Conservation (phyloP, 2,329 filamentous ascomycete species). For the Cladosporium sp. region DNA sequence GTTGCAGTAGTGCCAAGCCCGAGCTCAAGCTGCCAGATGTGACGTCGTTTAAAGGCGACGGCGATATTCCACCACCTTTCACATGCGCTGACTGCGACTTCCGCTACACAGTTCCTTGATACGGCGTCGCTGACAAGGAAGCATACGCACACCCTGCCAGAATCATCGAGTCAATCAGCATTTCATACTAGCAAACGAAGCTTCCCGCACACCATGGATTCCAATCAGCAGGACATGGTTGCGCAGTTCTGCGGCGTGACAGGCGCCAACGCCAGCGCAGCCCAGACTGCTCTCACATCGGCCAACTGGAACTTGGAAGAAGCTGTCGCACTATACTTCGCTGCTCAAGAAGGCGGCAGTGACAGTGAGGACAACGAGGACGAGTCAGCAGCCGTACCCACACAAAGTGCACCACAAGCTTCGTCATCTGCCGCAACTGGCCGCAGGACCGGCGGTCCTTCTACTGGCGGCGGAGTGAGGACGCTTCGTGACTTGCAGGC, state of each 20-base stretch:
- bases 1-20: neutral
- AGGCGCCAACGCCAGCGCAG: constrained; percentile 31
- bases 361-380: constrained; percentile 23
- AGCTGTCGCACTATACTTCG: constrained; percentile 43
- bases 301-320: constrained; percentile 44
- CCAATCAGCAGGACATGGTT: constrained; percentile 29
- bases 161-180: too few relatives aligned
- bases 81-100: neutral
- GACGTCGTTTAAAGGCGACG: constrained; percentile 26
- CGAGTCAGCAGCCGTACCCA: neutral
- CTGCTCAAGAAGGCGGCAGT: constrained; percentile 36
- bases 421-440: constrained; percentile 16
- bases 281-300: constrained; percentile 40
- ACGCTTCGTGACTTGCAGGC: constrained; percentile 45
- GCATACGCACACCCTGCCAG: too few relatives aligned
- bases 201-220: constrained; percentile 23
- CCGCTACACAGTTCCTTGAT: too few relatives aligned
- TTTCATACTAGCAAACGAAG: neutral
- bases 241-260: constrained; percentile 36
- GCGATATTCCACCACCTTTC: constrained; percentile 22
- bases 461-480: constrained; percentile 30
- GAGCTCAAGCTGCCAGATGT: neutral
- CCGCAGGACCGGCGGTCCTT: constrained; percentile 24
- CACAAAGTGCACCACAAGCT: constrained; percentile 14
- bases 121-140: too few relatives aligned